A percentile compares a stretch with the other conserved stretches of the same genome.
Evolutionary conservation across 2,329 filamentous ascomycete genomes (phyloP).

Genomic region (Tolypocladium cylindrosporum): DNA sequence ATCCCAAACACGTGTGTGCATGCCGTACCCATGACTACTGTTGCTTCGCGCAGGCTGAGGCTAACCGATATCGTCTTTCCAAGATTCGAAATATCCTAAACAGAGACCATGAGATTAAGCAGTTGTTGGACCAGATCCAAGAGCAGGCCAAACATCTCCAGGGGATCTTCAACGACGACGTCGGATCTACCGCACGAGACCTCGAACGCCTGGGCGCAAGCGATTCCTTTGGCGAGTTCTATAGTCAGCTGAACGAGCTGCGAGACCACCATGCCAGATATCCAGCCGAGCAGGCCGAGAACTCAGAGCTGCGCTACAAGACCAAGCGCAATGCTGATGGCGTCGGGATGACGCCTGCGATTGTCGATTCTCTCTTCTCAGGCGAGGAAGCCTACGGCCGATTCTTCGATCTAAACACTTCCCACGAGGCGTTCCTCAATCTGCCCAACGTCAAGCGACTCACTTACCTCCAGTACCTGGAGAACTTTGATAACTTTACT

Average conservation of each 20-base stretch:
- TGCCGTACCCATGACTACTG: not conserved
- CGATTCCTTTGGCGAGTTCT: slow-evolving; percentile 85
- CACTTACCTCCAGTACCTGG: slow-evolving; percentile 87
- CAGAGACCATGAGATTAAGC: slow-evolving; percentile 83
- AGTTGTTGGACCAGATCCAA: slow-evolving; percentile 81
- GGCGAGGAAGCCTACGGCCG: slow-evolving; percentile 91
- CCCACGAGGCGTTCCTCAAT: slow-evolving; percentile 86
- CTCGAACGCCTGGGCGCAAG: slow-evolving; percentile 75
- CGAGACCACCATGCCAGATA: slow-evolving; percentile 85
- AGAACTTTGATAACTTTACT: slow-evolving; percentile 79
- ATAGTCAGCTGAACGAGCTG: slow-evolving; percentile 70
- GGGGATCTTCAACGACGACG: slow-evolving; percentile 73
- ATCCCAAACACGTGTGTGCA: slow-evolving; percentile 69
- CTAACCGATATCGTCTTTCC: slow-evolving; percentile 12
- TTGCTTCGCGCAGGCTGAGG: not conserved
- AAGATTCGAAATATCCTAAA: slow-evolving; percentile 83
- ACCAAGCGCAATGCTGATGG: slow-evolving; percentile 53
- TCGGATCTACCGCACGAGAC: slow-evolving; percentile 64
- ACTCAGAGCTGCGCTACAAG: slow-evolving; percentile 87
- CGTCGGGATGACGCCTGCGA: slow-evolving; percentile 50
- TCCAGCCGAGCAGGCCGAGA: slow-evolving; percentile 90
- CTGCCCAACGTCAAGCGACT: slow-evolving; percentile 76
- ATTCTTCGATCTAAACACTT: slow-evolving; percentile 77
- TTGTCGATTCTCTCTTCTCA: slow-evolving; percentile 87
- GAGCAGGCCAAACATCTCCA: slow-evolving; percentile 73